phyloP scores from a whole-genome alignment of 768 basidiomycete genomes.

The Collybiopsis luxurians region DNA sequence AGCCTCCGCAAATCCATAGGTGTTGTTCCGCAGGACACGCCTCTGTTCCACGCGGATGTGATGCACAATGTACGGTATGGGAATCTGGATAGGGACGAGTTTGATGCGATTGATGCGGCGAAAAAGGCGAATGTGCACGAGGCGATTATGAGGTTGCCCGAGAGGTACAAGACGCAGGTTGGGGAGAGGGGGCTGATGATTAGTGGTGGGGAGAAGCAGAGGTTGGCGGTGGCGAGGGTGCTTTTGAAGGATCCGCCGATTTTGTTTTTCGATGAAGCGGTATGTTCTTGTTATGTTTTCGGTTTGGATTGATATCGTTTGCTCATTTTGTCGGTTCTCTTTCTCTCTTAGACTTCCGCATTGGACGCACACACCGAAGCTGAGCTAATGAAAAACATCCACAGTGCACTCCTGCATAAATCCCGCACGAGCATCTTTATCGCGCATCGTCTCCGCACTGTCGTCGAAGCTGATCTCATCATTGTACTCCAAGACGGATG shows the following conservation, averaged over 20 bases:
- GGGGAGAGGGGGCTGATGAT: constrained; percentile 98
- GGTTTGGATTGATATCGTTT: constrained; percentile 1
- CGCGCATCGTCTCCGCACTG: constrained; percentile 87
- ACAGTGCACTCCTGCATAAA: constrained; percentile 70
- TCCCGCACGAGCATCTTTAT: constrained; percentile 94
- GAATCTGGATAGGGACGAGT: constrained; percentile 80
- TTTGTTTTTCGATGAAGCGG: constrained; percentile 97
- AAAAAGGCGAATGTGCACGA: constrained; percentile 85
- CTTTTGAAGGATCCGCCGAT: constrained; percentile 94
- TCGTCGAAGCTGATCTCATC: constrained; percentile 92
- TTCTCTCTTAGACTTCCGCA: constrained; percentile 76
- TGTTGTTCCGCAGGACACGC: constrained; percentile 97
- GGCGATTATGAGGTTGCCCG: constrained; percentile 76
- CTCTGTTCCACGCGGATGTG: constrained; percentile 93
- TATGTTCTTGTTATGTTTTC: constrained; percentile 39
- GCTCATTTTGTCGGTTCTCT: neutral
- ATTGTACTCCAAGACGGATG: constrained; percentile 90
- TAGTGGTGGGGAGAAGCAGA: constrained; percentile 97
- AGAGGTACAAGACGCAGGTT: constrained; percentile 86
- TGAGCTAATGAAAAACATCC: constrained; percentile 94
- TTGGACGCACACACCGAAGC: constrained; percentile 93
- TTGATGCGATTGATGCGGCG: constrained; percentile 83
- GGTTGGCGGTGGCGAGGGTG: constrained; percentile 90
- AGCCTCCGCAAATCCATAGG: constrained; percentile 77
- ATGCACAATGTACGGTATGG: constrained; percentile 97